phyloP scores from a whole-genome alignment of 106 monocot genomes.

The Dendrobium officinale region DNA sequence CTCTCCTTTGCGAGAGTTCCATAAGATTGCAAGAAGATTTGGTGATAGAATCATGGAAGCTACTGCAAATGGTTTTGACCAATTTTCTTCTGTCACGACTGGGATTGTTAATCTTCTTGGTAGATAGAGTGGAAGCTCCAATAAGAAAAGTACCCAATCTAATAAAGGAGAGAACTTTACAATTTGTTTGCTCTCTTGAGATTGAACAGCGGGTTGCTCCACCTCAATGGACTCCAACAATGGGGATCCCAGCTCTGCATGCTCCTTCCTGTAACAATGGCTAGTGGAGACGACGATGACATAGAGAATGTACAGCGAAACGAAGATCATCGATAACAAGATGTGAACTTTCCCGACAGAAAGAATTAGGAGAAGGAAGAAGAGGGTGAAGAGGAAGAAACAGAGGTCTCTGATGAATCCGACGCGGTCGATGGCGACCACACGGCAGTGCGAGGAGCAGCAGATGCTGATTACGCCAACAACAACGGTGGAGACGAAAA shows the following conservation, averaged over 20 bases:
- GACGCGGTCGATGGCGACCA: slow-evolving; percentile 10
- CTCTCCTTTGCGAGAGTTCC: slow-evolving; percentile 12
- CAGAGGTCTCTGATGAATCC: slow-evolving; percentile 51
- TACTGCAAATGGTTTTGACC: slow-evolving; percentile 43
- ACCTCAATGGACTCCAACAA: slow-evolving; percentile 19
- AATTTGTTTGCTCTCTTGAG: background rate
- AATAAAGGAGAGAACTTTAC: background rate
- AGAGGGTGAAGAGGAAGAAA: slow-evolving; percentile 40
- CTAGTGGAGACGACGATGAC: slow-evolving; percentile 40
- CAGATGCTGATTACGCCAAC: slow-evolving; percentile 31
- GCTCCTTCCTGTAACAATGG: slow-evolving; percentile 25
- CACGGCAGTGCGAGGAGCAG: background rate
- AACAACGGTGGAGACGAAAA: slow-evolving; percentile 46
- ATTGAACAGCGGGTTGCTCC: background rate
- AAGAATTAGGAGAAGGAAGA: slow-evolving; percentile 26
- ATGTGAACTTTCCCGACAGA: slow-evolving; percentile 33
- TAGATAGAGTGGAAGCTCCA: slow-evolving; percentile 42
- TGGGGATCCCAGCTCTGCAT: slow-evolving; percentile 17
- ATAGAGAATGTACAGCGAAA: slow-evolving; percentile 49
- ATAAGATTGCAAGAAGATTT: slow-evolving; percentile 30
- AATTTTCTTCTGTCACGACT: slow-evolving; percentile 26
- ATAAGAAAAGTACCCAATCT: slow-evolving; percentile 4
- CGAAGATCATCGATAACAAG: slow-evolving; percentile 34
- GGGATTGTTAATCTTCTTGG: slow-evolving; percentile 51
- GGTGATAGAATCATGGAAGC: slow-evolving; percentile 30